Conservation (phyloP, 1,284 basidiomycete genomes). For the Pseudozyma flocculosa region DNA sequence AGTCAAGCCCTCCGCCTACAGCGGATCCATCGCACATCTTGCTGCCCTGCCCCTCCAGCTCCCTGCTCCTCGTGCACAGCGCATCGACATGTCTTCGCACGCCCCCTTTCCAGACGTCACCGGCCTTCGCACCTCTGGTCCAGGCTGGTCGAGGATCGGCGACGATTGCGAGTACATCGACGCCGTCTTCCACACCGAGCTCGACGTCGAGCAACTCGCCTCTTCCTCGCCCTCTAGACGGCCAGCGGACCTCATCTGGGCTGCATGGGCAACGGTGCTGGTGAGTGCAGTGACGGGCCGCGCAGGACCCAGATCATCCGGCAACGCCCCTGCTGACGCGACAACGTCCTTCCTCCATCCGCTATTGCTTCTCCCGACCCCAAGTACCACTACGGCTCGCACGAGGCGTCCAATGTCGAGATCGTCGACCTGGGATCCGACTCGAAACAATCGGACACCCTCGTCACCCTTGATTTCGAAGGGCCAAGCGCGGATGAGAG, state of each 20-base stretch:
- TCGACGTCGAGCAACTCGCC: conserved; percentile 2
- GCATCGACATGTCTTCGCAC: conserved; percentile 6
- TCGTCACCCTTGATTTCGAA: conserved; percentile 30
- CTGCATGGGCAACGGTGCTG: conserved; percentile 30
- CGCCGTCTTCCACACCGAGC: conserved; percentile 7
- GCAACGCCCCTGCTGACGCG: no score
- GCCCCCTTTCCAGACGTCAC: conserved; percentile 54
- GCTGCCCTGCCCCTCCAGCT: no score
- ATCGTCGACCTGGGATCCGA: conserved; percentile 5
- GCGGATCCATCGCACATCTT: no score
- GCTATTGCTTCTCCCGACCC: neutral
- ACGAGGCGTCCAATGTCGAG: conserved; percentile 29
- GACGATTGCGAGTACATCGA: conserved; percentile 16
- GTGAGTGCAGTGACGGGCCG: no score
- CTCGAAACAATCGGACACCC: neutral
- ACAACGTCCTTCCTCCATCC: no score
- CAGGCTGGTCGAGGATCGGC: conserved; percentile 25
- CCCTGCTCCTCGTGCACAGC: no score
- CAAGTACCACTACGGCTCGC: conserved; percentile 22
- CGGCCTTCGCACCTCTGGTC: conserved; percentile 41
- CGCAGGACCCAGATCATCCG: no score
- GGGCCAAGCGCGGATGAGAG: conserved; percentile 7
- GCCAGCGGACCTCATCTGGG: conserved; percentile 8
- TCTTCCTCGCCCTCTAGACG: neutral
- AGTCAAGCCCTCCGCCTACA: no score